A percentile compares a stretch with the other conserved stretches of the same genome.
Conservation (phyloP, 805 yeast species). For the Myxozyma mucilagina region DNA sequence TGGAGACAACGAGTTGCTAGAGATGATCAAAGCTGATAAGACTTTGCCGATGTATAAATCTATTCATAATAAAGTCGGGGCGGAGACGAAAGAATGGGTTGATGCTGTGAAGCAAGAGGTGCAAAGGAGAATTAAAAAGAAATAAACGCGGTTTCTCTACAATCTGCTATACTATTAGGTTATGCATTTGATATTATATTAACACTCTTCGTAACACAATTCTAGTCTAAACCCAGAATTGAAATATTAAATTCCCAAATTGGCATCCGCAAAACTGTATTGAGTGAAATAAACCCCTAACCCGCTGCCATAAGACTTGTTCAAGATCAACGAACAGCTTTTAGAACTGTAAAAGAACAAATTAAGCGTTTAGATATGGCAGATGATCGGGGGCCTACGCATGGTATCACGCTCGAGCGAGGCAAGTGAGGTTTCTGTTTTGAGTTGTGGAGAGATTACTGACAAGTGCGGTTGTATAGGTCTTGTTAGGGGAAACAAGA, state of each 20-base stretch:
- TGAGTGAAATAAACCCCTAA: no score
- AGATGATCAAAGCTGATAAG: slow-evolving; percentile 24
- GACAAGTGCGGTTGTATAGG: slow-evolving; percentile 7
- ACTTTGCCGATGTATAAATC: slow-evolving; percentile 33
- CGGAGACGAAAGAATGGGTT: neutral
- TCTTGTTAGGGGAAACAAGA: slow-evolving; percentile 19
- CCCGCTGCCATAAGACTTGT: no score
- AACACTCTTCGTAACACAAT: neutral
- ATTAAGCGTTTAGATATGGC: slow-evolving; percentile 1
- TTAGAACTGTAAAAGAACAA: no score
- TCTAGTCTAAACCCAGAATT: neutral
- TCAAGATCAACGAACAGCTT: no score
- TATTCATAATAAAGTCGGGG: slow-evolving; percentile 26
- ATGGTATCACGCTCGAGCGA: slow-evolving; percentile 26
- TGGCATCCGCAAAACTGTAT: no score
- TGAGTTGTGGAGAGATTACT: neutral
- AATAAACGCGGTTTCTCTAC: neutral
- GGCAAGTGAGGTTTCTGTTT: slow-evolving; percentile 8
- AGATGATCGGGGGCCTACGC: slow-evolving; percentile 11
- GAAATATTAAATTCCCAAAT: neutral
- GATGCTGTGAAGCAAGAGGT: neutral
- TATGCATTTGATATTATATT: neutral
- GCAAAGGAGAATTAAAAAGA: neutral
- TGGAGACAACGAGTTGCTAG: slow-evolving; percentile 31
- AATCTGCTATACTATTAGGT: neutral